Base-by-base conservation (phyloP, 148 eudicot genomes). In the Polygonum maritimum region DNA sequence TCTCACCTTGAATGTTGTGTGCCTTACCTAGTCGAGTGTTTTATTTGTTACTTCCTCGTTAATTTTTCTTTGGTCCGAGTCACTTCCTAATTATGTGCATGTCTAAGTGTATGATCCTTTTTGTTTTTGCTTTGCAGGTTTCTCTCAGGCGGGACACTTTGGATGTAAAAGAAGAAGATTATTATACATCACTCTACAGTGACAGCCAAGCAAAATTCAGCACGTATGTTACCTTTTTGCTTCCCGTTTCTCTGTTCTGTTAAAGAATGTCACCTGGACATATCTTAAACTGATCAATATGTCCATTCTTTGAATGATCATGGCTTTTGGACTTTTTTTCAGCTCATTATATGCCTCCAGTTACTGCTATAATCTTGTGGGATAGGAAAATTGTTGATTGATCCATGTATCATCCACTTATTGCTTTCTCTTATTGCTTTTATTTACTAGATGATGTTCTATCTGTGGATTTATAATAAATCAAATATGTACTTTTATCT, bases 91-190 rank as follows among this genome's bases (percentile, higher is more conserved):
- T 33, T 65, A 52, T 73, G 16, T 47, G 26, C 60, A 54, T 54
- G 60, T 21, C 7, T n/a, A 54, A 21, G 21, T n/a, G 47, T 38
- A 18, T 55, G 75, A 48, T 54, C 44, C 31, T 38, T 39, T 69
- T 3, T 70, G 41, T 80, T 26, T 58, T 21, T 62, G 13, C 33
- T 70, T 44, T 47, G 51, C 80, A 92, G 98, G 84, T 92, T 73
- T 79, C 87, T 2, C 76, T 95, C 26, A 86, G 98, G 80, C 87
- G 89, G 75, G 97, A 95, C 81, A 78, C 80, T 38, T 79, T 95
- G 82, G 98, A 95, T 87, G 73, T 88, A 54, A 89, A 77, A 79
- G 97, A 95, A 87, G 92, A 89, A 74, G 97, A 92, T 69, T 95
- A 92, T 65, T 95, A 95, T 78, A 89, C 81, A 76, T 89, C 96